phyloP scores from a whole-genome alignment of 2,329 filamentous ascomycete genomes.

The Fusarium odoratissimum region DNA sequence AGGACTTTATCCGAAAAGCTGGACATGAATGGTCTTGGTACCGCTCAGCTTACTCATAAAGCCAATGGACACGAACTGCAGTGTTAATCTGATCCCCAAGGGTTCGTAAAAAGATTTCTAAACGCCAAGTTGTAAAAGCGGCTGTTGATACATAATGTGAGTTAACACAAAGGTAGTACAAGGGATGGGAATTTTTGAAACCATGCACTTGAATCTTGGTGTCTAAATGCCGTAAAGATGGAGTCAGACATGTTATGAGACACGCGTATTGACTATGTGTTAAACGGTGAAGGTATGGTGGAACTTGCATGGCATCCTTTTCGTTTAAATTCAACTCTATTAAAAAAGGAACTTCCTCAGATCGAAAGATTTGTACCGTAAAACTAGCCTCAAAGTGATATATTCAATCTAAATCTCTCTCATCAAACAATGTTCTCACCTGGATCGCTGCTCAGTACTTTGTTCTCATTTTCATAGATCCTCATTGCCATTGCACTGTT shows the following conservation, averaged over 20 bases:
- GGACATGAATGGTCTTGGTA: background rate
- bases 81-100: background rate
- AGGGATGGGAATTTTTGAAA: too few species aligned
- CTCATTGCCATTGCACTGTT: conserved; percentile 74
- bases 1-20: background rate
- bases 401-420: background rate
- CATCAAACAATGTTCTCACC: background rate
- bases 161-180: background rate
- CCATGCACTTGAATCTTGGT: background rate
- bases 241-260: background rate
- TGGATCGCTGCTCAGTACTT: background rate
- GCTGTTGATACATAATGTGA: background rate
- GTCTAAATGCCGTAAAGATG: background rate
- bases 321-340: background rate
- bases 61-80: background rate
- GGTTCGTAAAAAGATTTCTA: background rate
- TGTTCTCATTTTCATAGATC: conserved; percentile 42
- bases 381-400: background rate
- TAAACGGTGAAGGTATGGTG: background rate
- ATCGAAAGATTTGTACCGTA: background rate
- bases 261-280: background rate
- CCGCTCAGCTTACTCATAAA: background rate
- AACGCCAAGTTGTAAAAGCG: background rate
- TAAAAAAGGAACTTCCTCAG: background rate
- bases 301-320: background rate